A percentile compares a stretch with the other conserved stretches of the same genome.
Conservation (phyloP, 2,329 filamentous ascomycete species). For the Podosphaera fusca region DNA sequence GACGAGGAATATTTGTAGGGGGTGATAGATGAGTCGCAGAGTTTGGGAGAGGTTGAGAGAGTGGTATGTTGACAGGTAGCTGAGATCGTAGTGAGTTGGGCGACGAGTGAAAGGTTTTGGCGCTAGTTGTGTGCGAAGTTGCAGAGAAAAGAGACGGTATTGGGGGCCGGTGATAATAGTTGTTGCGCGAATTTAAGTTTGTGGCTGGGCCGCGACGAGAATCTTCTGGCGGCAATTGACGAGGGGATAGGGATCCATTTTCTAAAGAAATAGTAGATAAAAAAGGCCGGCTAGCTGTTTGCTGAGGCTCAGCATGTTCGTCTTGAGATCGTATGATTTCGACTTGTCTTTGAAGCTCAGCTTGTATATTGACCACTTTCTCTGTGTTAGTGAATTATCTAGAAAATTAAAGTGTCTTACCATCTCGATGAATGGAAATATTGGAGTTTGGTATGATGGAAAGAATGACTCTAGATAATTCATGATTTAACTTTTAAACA, state of each 20-base stretch:
- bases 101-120: conserved; percentile 41
- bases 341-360: conserved; percentile 35
- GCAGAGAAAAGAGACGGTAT: conserved; percentile 63
- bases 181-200: conserved; percentile 27
- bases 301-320: conserved; percentile 42
- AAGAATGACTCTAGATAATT: conserved; percentile 54
- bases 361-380: conserved; percentile 32
- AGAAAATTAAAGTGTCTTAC: conserved; percentile 26
- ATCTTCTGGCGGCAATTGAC: conserved; percentile 71
- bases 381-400: neutral
- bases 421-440: conserved; percentile 56
- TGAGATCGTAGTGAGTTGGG: conserved; percentile 50
- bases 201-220: conserved; percentile 44
- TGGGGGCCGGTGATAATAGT: conserved; percentile 46
- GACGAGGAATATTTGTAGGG: conserved; percentile 48
- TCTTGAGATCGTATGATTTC: conserved; percentile 33
- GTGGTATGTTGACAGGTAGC: conserved; percentile 34
- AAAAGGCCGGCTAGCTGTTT: conserved; percentile 41
- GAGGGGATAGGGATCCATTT: conserved; percentile 63
- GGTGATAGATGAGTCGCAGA: conserved; percentile 26
- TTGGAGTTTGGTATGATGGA: conserved; percentile 54
- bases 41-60: conserved; percentile 40
- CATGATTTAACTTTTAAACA: conserved; percentile 51
- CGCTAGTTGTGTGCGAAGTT: conserved; percentile 57
- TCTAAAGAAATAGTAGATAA: conserved; percentile 39